Evolutionary conservation across 2,329 filamentous ascomycete genomes (phyloP).

Genomic region (Capronia americana): DNA sequence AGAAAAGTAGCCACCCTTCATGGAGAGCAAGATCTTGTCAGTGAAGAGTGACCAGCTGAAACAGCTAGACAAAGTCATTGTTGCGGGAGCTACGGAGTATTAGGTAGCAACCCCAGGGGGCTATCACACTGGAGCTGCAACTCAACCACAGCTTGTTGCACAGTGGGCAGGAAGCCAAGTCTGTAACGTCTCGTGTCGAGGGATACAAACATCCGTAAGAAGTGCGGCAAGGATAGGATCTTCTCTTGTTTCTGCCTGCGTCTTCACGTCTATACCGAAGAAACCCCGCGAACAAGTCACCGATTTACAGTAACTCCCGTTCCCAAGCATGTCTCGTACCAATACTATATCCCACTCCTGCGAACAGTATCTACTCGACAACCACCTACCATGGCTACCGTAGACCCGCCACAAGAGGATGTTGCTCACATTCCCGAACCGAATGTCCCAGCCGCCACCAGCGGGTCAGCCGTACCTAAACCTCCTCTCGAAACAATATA

Average conservation of each 20-base stretch:
- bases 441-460: not conserved
- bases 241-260: too few relatives aligned
- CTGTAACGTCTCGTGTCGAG: not conserved
- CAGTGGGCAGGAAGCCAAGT: not conserved
- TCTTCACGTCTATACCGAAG: not conserved
- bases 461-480: not conserved
- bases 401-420: not conserved
- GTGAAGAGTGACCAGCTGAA: not conserved
- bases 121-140: not conserved
- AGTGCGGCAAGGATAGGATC: not conserved
- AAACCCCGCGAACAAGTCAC: not conserved
- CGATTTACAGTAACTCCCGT: not conserved
- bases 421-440: not conserved
- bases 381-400: not conserved
- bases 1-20: too few relatives aligned
- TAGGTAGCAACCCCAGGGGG: not conserved
- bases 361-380: not conserved
- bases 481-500: constrained; percentile 39
- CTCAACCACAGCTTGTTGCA: not conserved
- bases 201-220: not conserved
- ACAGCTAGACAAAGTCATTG: not conserved
- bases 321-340: not conserved
- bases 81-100: not conserved
- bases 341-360: not conserved
- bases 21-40: too few relatives aligned